Percentiles rank a stretch among this genome's conserved stretches.
phyloP scores from a whole-genome alignment of 108 stramenopile genomes.

The Fistulifera pelliculosa region DNA sequence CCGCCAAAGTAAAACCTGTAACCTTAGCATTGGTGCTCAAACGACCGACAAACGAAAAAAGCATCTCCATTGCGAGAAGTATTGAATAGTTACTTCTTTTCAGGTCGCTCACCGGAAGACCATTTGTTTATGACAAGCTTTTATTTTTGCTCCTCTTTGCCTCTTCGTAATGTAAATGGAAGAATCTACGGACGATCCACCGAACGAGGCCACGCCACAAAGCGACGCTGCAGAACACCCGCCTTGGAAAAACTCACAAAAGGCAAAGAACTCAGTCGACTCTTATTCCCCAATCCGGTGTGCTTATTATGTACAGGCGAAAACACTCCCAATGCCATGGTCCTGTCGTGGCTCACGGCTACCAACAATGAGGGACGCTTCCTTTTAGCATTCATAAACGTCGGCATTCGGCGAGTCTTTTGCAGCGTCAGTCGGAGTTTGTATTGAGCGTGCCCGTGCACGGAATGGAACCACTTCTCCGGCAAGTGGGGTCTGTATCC shows the following conservation, averaged over 20 bases:
- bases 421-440: conserved; percentile 18
- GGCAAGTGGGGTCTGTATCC: conserved; percentile 36
- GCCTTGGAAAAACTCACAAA: conserved; percentile 32
- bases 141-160: no score
- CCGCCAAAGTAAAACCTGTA: no score
- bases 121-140: no score
- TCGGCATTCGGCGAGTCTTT: conserved; percentile 37
- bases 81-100: no score
- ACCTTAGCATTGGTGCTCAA: no score
- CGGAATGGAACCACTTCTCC: conserved; percentile 49
- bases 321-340: conserved; percentile 43
- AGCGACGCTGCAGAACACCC: no score
- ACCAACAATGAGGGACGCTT: conserved; percentile 61
- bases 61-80: no score
- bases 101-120: no score
- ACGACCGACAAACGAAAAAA: no score
- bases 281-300: conserved; percentile 65
- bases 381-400: conserved; percentile 47
- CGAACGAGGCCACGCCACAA: no score
- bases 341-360: conserved; percentile 67
- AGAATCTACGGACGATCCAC: no score
- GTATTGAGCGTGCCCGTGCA: conserved; percentile 38
- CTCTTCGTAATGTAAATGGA: no score
- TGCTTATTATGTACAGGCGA: conserved; percentile 41
- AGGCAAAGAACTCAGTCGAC: conserved; percentile 45